These are phyloP conservation scores for Colletotrichum lupini DNA, from an alignment of 2,329 filamentous ascomycete genomes.

Conservation along the genomic window DNA sequence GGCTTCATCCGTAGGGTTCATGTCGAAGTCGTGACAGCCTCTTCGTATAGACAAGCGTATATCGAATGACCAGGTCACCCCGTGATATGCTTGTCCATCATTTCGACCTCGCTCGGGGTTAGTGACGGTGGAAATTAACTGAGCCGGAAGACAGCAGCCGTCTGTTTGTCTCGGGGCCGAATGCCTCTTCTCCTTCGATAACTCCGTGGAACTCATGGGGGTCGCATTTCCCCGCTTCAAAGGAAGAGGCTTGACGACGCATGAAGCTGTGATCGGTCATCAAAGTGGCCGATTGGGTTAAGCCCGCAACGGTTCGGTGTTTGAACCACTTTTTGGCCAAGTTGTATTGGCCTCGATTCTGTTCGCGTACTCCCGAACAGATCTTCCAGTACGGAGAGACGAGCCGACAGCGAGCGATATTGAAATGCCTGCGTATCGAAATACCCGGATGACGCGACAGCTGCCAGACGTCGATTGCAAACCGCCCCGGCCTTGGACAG, in stretches of 20 bases:
- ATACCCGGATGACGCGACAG: not conserved
- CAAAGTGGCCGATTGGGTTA: not conserved
- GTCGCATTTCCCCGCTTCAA: not conserved
- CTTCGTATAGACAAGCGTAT: not conserved
- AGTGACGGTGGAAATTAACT: not conserved
- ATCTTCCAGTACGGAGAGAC: not conserved
- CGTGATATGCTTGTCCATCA: not conserved
- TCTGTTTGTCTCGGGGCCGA: not conserved
- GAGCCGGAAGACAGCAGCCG: not conserved
- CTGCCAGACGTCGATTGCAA: not conserved
- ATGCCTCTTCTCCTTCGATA: not conserved
- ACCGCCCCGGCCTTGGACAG: not conserved
- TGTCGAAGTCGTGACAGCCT: not conserved
- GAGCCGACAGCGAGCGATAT: conserved; percentile 3
- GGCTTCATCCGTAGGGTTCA: not conserved
- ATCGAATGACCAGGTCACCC: not conserved
- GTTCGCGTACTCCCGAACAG: not conserved
- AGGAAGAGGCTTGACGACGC: conserved; percentile 11
- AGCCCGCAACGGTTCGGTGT: conserved; percentile 5
- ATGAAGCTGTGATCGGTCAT: conserved; percentile 6
- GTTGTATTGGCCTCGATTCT: conserved; percentile 1
- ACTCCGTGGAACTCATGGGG: not conserved
- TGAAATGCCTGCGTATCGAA: not conserved
- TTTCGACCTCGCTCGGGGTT: not conserved
- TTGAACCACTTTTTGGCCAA: conserved; percentile 22